These are phyloP conservation scores for Terfezia boudieri DNA, from an alignment of 495 filamentous ascomycete genomes.

Conservation along the genomic window DNA sequence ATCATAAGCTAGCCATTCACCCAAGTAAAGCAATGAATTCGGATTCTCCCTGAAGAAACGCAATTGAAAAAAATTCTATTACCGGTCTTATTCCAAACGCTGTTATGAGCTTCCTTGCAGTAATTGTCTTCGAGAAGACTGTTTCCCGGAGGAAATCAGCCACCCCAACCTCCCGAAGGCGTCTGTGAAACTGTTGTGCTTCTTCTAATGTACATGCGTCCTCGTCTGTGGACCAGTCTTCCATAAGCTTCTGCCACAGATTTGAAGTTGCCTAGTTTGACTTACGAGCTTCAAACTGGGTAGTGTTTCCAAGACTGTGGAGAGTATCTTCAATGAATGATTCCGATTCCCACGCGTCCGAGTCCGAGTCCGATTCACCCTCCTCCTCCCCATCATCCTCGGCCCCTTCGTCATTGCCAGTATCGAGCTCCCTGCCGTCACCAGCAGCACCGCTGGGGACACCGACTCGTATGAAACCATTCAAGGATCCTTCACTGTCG, in stretches of 20 bases:
- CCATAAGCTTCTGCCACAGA: neutral
- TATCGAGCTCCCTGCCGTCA: neutral
- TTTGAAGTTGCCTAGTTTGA: slow-evolving; percentile 9
- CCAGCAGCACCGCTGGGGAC: neutral
- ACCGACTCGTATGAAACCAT: no score
- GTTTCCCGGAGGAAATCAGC: slow-evolving; percentile 53
- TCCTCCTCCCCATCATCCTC: slow-evolving; percentile 29
- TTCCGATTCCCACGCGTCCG: slow-evolving; percentile 40
- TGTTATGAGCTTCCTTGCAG: slow-evolving; percentile 65
- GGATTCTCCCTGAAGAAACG: no score
- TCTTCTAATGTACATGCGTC: slow-evolving; percentile 56
- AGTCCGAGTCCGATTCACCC: slow-evolving; percentile 34
- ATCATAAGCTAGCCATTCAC: neutral
- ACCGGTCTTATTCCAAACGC: slow-evolving; percentile 64
- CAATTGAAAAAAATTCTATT: neutral
- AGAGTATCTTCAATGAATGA: slow-evolving; percentile 48
- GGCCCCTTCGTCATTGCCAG: neutral
- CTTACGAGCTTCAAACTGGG: slow-evolving; percentile 34
- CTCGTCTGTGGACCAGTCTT: slow-evolving; percentile 17
- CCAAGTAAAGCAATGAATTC: no score
- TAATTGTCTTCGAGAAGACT: slow-evolving; percentile 41
- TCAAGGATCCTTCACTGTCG: no score
- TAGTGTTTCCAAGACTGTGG: slow-evolving; percentile 38
- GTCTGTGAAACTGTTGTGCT: slow-evolving; percentile 40
- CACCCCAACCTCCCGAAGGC: slow-evolving; percentile 51